Percentiles rank a stretch among this genome's conserved stretches.
Evolutionary conservation across 2,329 filamentous ascomycete genomes (phyloP).

Genomic region (Penicillium sp.): DNA sequence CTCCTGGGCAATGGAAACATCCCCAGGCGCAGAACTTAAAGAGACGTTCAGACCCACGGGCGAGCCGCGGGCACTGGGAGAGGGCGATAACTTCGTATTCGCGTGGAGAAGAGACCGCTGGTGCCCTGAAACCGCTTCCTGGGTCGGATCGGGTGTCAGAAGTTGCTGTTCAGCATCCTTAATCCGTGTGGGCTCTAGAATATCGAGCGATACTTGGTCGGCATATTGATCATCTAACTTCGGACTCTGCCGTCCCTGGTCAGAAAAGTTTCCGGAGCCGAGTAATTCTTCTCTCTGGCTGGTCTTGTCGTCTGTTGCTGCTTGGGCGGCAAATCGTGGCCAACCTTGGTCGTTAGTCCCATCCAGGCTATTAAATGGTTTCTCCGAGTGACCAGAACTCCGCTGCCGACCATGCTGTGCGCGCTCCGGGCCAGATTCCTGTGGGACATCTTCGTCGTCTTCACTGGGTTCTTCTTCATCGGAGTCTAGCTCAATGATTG

Average conservation of each 20-base stretch:
- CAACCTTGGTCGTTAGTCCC: not conserved
- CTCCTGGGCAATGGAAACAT: not conserved
- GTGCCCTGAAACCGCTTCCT: conserved; percentile 10
- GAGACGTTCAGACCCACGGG: not conserved
- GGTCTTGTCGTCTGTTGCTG: not conserved
- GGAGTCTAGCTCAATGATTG: conserved; percentile 4
- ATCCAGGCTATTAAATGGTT: not conserved
- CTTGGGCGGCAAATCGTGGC: not conserved
- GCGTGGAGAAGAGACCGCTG: not conserved
- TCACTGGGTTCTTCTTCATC: not conserved
- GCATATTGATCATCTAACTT: no score
- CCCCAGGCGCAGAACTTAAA: not conserved
- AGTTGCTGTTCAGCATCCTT: conserved; percentile 13
- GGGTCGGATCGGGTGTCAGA: conserved; percentile 25
- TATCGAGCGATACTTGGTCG: no score
- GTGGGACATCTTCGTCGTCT: not conserved
- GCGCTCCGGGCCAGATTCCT: no score
- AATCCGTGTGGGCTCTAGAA: not conserved
- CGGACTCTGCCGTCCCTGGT: no score
- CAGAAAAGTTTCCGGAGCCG: no score
- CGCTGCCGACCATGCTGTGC: no score
- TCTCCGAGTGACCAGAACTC: not conserved
- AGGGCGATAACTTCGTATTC: not conserved
- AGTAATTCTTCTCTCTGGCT: no score
- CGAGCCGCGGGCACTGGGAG: not conserved